A percentile compares a stretch with the other conserved stretches of the same genome.
Conservation (phyloP, 306 rosid genomes). For the Mimosa bimucronata region DNA sequence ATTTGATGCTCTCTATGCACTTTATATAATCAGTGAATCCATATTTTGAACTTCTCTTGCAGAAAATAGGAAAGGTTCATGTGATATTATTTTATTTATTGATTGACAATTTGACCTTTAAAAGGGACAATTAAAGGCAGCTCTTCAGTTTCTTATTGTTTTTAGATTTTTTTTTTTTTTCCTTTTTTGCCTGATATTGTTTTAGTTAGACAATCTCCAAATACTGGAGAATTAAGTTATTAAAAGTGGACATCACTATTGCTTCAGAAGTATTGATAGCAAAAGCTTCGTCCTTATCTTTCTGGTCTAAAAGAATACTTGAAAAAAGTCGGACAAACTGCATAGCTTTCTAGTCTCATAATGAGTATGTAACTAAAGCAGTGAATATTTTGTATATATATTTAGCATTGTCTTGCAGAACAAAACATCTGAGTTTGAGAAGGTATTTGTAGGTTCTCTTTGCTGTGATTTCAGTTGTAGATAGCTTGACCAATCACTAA, state of each 20-base stretch:
- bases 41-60: not conserved
- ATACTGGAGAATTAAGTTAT: not conserved
- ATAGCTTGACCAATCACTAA: too few relatives aligned
- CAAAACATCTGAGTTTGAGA: too few relatives aligned
- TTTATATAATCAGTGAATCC: conserved; percentile 7
- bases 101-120: not conserved
- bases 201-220: not conserved
- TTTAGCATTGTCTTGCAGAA: too few relatives aligned
- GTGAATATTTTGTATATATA: too few relatives aligned
- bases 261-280: not conserved
- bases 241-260: not conserved
- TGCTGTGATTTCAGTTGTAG: too few relatives aligned
- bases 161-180: too few relatives aligned
- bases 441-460: too few relatives aligned
- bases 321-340: not conserved
- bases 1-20: not conserved
- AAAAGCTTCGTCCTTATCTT: not conserved
- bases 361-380: too few relatives aligned
- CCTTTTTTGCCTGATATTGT: too few relatives aligned
- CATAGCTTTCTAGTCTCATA: too few relatives aligned
- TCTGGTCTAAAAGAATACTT: not conserved
- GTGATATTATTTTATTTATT: not conserved
- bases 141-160: not conserved
- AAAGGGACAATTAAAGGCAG: not conserved
- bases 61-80: not conserved